Conservation (phyloP, 805 yeast species). For the Spathaspora girioi region DNA sequence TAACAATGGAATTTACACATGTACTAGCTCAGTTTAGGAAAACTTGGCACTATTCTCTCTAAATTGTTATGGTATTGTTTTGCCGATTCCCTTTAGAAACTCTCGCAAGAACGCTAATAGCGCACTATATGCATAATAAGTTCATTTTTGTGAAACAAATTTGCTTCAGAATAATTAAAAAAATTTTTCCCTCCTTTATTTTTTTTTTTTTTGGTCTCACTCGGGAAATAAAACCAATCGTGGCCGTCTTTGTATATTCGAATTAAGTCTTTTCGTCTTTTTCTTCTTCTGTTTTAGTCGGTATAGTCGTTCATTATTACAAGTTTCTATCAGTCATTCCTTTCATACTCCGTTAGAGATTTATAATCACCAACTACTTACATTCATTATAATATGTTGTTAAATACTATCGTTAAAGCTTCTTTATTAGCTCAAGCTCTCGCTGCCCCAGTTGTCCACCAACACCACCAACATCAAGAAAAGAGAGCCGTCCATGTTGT, state of each 20-base stretch:
- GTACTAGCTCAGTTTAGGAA: neutral
- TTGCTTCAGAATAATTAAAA: too few species aligned
- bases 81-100: too few species aligned
- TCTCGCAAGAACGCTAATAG: too few species aligned
- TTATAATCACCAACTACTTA: slow-evolving; percentile 5
- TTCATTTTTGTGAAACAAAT: too few species aligned
- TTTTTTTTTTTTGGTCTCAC: neutral
- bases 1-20: neutral
- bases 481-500: slow-evolving; percentile 43
- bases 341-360: slow-evolving; percentile 3
- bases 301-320: neutral
- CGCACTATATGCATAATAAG: too few species aligned
- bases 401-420: slow-evolving; percentile 46
- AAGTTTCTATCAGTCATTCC: slow-evolving; percentile 6
- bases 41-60: neutral
- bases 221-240: slow-evolving; percentile 1
- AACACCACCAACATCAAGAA: slow-evolving; percentile 48
- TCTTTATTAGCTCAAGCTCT: slow-evolving; percentile 46
- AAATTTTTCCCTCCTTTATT: too few species aligned
- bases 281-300: slow-evolving; percentile 2
- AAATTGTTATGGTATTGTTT: neutral
- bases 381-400: slow-evolving; percentile 38
- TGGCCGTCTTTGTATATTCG: neutral
- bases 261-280: neutral
- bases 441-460: slow-evolving; percentile 61